Conservation (phyloP, 2,329 filamentous ascomycete genomes). For the Trichoderma aggressivum region DNA sequence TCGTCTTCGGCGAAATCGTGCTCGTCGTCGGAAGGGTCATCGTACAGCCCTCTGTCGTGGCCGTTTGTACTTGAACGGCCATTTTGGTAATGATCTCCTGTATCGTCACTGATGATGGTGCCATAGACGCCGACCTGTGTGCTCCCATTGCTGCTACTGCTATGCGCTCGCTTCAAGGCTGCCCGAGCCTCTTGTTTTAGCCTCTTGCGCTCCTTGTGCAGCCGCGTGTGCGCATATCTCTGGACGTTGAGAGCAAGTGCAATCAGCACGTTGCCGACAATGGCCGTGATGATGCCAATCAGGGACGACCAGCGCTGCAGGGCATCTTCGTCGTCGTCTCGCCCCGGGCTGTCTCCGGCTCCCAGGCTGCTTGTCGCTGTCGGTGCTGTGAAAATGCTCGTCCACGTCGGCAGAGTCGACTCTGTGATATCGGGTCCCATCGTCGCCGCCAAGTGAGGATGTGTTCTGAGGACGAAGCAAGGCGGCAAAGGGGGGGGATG, state of each 20-base stretch:
- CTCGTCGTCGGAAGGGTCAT: conserved; percentile 17
- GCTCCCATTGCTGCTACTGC: conserved; percentile 20
- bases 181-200: conserved; percentile 53
- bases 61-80: conserved; percentile 20
- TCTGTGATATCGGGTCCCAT: conserved; percentile 28
- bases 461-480: conserved; percentile 21
- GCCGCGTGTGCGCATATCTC: conserved; percentile 85
- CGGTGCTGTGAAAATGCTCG: conserved; percentile 7
- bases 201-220: conserved; percentile 67
- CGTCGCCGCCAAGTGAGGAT: conserved; percentile 22
- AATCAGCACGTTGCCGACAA: conserved; percentile 89
- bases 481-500: not conserved
- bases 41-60: conserved; percentile 17
- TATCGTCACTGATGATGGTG: conserved; percentile 27
- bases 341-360: conserved; percentile 19
- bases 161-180: conserved; percentile 46
- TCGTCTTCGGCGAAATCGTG: conserved; percentile 43
- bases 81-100: conserved; percentile 20
- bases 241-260: conserved; percentile 95
- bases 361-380: conserved; percentile 2
- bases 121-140: conserved; percentile 34
- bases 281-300: conserved; percentile 91
- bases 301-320: conserved; percentile 80
- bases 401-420: conserved; percentile 25
- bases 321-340: conserved; percentile 41